These are phyloP conservation scores for Rhodotorula sp. DNA, from an alignment of 1,284 basidiomycete genomes.

Conservation along the genomic window DNA sequence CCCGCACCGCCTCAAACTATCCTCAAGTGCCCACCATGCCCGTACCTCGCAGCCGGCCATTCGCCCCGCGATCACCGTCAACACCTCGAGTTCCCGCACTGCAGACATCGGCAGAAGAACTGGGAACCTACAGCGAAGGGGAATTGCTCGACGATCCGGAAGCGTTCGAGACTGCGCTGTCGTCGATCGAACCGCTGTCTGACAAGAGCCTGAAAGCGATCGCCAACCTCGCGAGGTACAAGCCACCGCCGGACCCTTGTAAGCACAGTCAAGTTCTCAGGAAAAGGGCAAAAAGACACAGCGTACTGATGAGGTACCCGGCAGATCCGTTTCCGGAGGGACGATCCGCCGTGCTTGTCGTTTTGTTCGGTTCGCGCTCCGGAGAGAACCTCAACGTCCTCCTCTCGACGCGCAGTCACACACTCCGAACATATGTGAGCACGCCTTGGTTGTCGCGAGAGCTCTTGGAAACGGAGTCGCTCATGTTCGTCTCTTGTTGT, in stretches of 20 bases:
- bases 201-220: constrained; percentile 23
- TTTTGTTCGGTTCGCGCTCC: constrained; percentile 30
- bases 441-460: too few species aligned
- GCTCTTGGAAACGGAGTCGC: background rate
- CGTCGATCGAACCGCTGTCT: constrained; percentile 27
- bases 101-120: background rate
- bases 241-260: constrained; percentile 27
- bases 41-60: too few species aligned
- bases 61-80: too few species aligned
- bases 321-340: constrained; percentile 26
- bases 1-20: too few species aligned
- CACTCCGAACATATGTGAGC: constrained; percentile 32
- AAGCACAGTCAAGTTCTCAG: background rate
- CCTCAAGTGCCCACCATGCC: too few species aligned
- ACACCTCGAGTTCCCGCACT: background rate
- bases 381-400: constrained; percentile 36
- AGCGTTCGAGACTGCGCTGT: background rate
- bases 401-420: constrained; percentile 29
- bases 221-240: constrained; percentile 30
- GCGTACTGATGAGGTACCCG: background rate
- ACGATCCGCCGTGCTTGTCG: constrained; percentile 34
- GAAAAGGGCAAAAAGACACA: too few species aligned
- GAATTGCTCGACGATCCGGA: background rate
- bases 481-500: rapidly evolving
- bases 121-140: constrained; percentile 1